Evolutionary conservation across 345 rosid genomes (phyloP).

Genomic region (Camelina laxa): DNA sequence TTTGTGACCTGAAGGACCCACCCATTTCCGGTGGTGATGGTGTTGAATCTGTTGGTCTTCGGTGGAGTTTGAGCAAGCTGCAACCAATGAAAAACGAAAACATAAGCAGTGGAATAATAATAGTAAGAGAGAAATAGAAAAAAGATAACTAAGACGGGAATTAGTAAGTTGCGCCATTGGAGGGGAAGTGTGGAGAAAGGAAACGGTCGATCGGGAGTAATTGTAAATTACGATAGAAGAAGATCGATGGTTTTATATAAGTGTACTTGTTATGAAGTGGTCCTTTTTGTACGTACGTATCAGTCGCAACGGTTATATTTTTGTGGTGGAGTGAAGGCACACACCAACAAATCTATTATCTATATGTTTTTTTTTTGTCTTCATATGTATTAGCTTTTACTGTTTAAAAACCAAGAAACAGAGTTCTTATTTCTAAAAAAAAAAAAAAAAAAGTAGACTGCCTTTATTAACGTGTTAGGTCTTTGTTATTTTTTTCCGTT

Average conservation of each 20-base stretch:
- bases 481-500: not conserved
- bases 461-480: constrained; percentile 22
- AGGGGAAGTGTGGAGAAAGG: not conserved
- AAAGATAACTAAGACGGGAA: not conserved
- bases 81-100: constrained; percentile 40
- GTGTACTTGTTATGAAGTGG: constrained; percentile 23
- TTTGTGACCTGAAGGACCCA: constrained; percentile 77
- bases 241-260: constrained; percentile 15
- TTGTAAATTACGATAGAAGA: constrained; percentile 3
- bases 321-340: constrained; percentile 18
- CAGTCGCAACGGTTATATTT: constrained; percentile 43
- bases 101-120: constrained; percentile 26
- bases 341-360: not conserved
- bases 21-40: constrained; percentile 63
- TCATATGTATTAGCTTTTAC: too few relatives aligned
- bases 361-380: not conserved
- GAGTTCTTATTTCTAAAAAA: too few relatives aligned
- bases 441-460: not conserved
- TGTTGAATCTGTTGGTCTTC: constrained; percentile 28
- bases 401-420: too few relatives aligned
- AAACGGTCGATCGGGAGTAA: constrained; percentile 12
- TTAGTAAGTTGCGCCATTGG: constrained; percentile 36
- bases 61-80: constrained; percentile 41
- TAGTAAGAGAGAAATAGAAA: constrained; percentile 4
- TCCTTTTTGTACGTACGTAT: constrained; percentile 19